Conservation (phyloP, 1,139 yeast species). For the Yamadazyma buinensis region DNA sequence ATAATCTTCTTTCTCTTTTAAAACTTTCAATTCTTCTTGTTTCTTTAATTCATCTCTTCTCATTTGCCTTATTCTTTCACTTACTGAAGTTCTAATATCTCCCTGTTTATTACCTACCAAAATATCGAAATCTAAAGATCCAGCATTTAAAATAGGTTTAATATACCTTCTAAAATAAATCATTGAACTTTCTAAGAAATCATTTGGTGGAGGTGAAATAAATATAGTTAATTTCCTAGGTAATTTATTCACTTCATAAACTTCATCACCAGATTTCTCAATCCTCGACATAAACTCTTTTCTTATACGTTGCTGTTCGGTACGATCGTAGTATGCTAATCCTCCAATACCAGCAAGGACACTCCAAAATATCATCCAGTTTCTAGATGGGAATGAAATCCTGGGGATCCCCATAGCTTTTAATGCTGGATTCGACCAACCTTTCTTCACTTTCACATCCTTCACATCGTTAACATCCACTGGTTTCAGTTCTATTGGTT, state of each 20-base stretch:
- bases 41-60: constrained; percentile 40
- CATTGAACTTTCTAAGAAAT: constrained; percentile 74
- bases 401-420: constrained; percentile 83
- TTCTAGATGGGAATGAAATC: constrained; percentile 77
- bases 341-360: constrained; percentile 65
- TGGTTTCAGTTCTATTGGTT: neutral
- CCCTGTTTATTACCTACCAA: constrained; percentile 81
- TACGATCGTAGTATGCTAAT: constrained; percentile 73
- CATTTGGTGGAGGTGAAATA: constrained; percentile 95
- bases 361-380: constrained; percentile 90
- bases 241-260: constrained; percentile 34
- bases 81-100: constrained; percentile 75
- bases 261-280: constrained; percentile 39
- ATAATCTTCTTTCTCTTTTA: constrained; percentile 1
- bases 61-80: constrained; percentile 72
- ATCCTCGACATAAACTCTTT: constrained; percentile 65
- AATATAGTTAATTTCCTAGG: constrained; percentile 81
- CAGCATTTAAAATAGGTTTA: constrained; percentile 83
- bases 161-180: constrained; percentile 73
- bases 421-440: constrained; percentile 82
- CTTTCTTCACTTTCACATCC: constrained; percentile 29
- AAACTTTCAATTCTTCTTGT: constrained; percentile 6
- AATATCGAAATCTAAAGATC: constrained; percentile 83
- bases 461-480: neutral
- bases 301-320: constrained; percentile 65